Percentiles rank a stretch among this genome's conserved stretches.
Conservation (phyloP, 1,284 basidiomycete genomes). For the Tilletia walkeri region DNA sequence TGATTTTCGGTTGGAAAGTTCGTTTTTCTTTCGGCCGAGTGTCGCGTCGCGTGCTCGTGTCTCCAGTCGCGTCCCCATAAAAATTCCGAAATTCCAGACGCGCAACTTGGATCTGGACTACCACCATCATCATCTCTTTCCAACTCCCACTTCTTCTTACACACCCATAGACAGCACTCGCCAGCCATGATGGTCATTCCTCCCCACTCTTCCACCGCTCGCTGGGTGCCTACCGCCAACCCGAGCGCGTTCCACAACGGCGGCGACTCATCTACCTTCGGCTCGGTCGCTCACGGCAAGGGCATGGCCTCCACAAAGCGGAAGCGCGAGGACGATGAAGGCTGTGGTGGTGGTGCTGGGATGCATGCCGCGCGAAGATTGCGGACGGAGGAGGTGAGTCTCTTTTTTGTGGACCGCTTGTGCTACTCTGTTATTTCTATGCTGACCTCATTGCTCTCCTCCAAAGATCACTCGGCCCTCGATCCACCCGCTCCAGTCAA, state of each 20-base stretch:
- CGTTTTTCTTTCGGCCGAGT: slow-evolving; percentile 1
- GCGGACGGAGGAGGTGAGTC: slow-evolving; percentile 6
- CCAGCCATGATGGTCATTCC: slow-evolving; percentile 8
- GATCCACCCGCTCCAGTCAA: neutral
- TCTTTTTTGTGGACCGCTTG: neutral
- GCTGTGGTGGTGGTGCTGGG: neutral
- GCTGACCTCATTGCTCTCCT: neutral
- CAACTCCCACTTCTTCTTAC: neutral
- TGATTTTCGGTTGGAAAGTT: neutral
- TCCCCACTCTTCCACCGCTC: slow-evolving; percentile 10
- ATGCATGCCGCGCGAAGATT: neutral
- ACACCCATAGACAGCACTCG: neutral
- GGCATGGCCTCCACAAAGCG: slow-evolving; percentile 3
- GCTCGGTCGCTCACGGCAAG: neutral
- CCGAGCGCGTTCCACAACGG: neutral
- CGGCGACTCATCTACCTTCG: neutral
- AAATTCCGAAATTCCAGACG: neutral
- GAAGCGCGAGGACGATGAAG: slow-evolving; percentile 9
- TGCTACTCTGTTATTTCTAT: neutral
- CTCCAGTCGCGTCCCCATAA: neutral
- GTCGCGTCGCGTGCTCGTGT: slow-evolving; percentile 8
- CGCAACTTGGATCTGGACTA: neutral
- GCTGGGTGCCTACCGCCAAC: slow-evolving; percentile 12
- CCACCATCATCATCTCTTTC: slow-evolving; percentile 7
- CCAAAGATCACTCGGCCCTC: neutral